Evolutionary conservation across 2,329 filamentous ascomycete genomes (phyloP), one percentile per base, ranked within the genome.

Genomic region (Xylaria sp.): DNA sequence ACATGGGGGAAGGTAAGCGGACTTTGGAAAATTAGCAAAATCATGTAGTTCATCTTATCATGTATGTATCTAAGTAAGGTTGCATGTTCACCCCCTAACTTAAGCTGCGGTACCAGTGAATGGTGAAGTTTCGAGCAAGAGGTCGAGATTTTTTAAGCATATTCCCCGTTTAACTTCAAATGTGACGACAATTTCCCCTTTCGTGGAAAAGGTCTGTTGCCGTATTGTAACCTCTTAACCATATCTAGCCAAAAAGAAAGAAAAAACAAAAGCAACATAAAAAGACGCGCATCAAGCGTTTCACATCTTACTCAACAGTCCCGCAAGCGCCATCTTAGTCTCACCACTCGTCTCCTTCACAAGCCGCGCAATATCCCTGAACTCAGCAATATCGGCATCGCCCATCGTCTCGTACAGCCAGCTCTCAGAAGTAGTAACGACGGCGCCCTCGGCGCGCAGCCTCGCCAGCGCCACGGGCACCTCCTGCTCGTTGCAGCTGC

Each of bases 331-430:
- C 57, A 84, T 85, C 83, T 88, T 93, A 0, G 94, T 97, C 73
- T 89, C 89, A 56, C 85, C 84, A 75, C 87, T 87, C 8, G 87
- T 90, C 74, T 93, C 92, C 85, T 95, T 97, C 66, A 98, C 92
- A 66, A 98, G 77, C 64, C 84, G 86, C 71, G 92, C 90, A 56
- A 98, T 85, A 28, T 84, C 85, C 82, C 88, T 91, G 79, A 98
- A 98, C 81, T 90, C 89, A 0, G 85, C 81, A 75, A 91, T 88
- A 13, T 82, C 85, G 7, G 95, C 93, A 82, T 98, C 94, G 20
- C 93, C 93, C 83, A 98, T 87, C 76, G 90, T 89, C 84, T 98
- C 94, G 82, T 97, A 98, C 78, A 98, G 82, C 82, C 92, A 91
- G 80, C 92, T 92, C 88, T 98, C 95, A 80, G 92, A 96, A 28